Conservation (phyloP, 331 rosid species). For the Quercus phellos region DNA sequence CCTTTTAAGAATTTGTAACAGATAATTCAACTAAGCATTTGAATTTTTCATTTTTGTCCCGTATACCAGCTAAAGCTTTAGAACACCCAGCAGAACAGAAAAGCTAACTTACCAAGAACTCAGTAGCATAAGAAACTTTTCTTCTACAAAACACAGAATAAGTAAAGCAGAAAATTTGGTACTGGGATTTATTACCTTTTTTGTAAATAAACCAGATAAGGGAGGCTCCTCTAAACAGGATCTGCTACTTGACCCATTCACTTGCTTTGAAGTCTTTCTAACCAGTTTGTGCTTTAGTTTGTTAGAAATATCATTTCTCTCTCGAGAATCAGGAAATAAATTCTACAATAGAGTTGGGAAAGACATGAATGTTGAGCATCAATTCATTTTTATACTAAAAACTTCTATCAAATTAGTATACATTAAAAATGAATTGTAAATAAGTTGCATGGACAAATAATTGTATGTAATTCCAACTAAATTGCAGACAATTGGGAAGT, state of each 20-base stretch:
- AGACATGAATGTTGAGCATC: background rate
- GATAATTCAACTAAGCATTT: too few relatives aligned
- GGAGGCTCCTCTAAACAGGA: conserved; percentile 21
- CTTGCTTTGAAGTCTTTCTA: conserved; percentile 21
- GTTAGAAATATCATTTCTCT: conserved; percentile 6
- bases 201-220: conserved; percentile 4
- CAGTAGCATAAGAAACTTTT: background rate
- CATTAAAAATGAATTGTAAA: background rate
- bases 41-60: background rate
- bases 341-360: conserved; percentile 10
- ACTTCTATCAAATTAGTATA: background rate
- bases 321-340: conserved; percentile 13
- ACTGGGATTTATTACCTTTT: conserved; percentile 15
- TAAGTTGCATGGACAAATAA: background rate
- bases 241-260: conserved; percentile 14
- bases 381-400: background rate
- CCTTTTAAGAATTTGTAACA: too few relatives aligned
- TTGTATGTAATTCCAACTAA: background rate
- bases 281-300: conserved; percentile 12
- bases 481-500: background rate
- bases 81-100: background rate
- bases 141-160: background rate
- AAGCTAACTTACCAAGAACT: background rate
- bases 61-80: background rate
- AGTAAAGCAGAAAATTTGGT: background rate